These are phyloP conservation scores for Arthrobotrys pseudoclavata DNA, from an alignment of 2,329 filamentous ascomycete species.

Conservation along the genomic window DNA sequence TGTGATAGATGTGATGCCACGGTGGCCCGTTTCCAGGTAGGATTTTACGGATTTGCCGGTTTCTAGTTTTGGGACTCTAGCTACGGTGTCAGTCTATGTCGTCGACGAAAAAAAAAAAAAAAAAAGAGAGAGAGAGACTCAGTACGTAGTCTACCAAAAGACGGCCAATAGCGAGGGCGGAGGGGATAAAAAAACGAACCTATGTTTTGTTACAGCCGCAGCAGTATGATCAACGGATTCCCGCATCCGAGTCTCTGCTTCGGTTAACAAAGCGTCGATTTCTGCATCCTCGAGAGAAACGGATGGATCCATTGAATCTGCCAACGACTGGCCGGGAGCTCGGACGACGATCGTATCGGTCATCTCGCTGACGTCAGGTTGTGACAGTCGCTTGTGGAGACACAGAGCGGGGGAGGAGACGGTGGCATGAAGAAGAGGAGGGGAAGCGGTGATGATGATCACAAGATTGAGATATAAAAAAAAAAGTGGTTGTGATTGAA, in stretches of 20 bases:
- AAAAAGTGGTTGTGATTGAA: slow-evolving; percentile 28
- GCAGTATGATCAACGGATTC: slow-evolving; percentile 55
- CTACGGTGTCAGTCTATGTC: slow-evolving; percentile 1
- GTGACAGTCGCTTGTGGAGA: slow-evolving; percentile 36
- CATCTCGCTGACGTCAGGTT: slow-evolving; percentile 53
- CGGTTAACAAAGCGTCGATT: slow-evolving; percentile 66
- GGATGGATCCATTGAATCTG: slow-evolving; percentile 59
- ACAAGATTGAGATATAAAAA: slow-evolving; percentile 7
- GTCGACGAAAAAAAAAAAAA: neutral
- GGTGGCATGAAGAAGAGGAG: slow-evolving; percentile 24
- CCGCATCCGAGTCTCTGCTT: slow-evolving; percentile 66
- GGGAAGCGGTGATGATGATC: slow-evolving; percentile 19
- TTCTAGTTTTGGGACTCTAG: slow-evolving; percentile 46
- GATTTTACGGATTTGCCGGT: slow-evolving; percentile 41
- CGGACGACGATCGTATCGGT: slow-evolving; percentile 43
- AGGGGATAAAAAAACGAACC: slow-evolving; percentile 27
- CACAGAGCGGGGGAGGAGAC: slow-evolving; percentile 31
- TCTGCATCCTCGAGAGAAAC: slow-evolving; percentile 64
- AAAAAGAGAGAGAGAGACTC: neutral
- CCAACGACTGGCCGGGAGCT: slow-evolving; percentile 47
- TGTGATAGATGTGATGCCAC: slow-evolving; percentile 46
- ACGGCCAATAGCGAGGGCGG: neutral
- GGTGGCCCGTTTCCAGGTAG: slow-evolving; percentile 38
- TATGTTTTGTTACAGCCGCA: slow-evolving; percentile 38
- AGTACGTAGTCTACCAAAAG: slow-evolving; percentile 5